A percentile compares a stretch with the other conserved stretches of the same genome.
Conservation (phyloP, 345 rosid genomes). For the Eutrema heterophyllum region DNA sequence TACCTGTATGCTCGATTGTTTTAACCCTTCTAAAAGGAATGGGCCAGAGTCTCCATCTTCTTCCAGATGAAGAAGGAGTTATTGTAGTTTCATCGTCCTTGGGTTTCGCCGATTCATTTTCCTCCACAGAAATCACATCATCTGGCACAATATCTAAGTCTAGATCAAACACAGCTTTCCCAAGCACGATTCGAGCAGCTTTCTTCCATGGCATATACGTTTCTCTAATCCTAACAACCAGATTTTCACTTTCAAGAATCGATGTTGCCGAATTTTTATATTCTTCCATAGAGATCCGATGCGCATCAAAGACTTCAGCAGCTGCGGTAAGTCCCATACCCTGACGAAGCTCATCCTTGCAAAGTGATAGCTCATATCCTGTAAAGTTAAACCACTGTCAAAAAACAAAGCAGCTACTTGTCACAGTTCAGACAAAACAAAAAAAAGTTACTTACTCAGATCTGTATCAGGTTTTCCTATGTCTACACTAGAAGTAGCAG, state of each 20-base stretch:
- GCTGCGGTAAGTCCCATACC: constrained; percentile 84
- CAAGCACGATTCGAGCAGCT: constrained; percentile 77
- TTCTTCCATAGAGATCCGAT: constrained; percentile 58
- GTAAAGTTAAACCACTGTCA: constrained; percentile 22
- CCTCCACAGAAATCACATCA: constrained; percentile 61
- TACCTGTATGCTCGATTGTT: constrained; percentile 58
- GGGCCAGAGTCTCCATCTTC: constrained; percentile 87
- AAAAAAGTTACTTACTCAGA: constrained; percentile 36
- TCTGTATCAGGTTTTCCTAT: constrained; percentile 17
- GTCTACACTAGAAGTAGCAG: constrained; percentile 31
- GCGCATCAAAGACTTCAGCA: constrained; percentile 63
- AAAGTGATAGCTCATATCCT: constrained; percentile 85
- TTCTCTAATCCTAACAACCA: constrained; percentile 51
- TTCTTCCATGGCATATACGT: constrained; percentile 72
- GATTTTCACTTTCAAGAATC: constrained; percentile 59
- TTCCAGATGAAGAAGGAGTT: constrained; percentile 48
- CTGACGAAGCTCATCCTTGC: constrained; percentile 61
- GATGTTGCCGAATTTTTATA: constrained; percentile 50
- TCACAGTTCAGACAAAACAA: constrained; percentile 5
- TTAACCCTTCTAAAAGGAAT: constrained; percentile 79
- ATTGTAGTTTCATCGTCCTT: constrained; percentile 38
- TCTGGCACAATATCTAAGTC: constrained; percentile 59
- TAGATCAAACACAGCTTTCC: constrained; percentile 64
- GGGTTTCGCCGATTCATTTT: constrained; percentile 34
- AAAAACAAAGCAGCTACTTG: constrained; percentile 17